Evolutionary conservation across 2,329 filamentous ascomycete species (phyloP), one percentile per base, ranked within the genome.

Genomic region (Xylariaceae sp.): DNA sequence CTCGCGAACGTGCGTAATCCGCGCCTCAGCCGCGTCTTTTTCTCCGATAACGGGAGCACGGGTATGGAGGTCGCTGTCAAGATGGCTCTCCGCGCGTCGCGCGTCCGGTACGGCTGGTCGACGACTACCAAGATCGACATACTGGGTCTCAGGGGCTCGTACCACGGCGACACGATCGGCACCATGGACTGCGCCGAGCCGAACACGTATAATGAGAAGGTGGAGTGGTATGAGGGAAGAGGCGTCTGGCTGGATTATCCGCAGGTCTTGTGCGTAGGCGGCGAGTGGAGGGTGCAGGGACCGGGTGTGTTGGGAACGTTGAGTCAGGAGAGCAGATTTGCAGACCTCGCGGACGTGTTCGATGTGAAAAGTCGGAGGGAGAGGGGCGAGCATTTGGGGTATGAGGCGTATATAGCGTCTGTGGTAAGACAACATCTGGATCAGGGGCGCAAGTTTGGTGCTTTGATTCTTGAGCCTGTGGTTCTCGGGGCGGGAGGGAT

Each of bases 101-200:
- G 76, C 31, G 62, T 73, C 28, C 70, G 83, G 7, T 88, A 88
- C 47, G 74, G 71, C 8, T 87, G 81, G 81, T 66, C 71, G 27
- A 65, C 72, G 0, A 67, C 65, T 11, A 65, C 71, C 2, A 71
- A 78, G 34, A 68, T 89, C 9, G 76, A 76, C 3, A 76, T 92
- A 2, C 58, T 94, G 3, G 87, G 87, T 0, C 65, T 94, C 8
- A 85, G 82, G 55, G 85, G 85, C 0, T 85, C 83, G 49, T 94
- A 94, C 52, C 88, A 94, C 52, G 88, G 87, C 2, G 88, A 94
- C 54, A 94, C 87, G 0, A 88, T 94, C 32, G 87, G 87, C 0
- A 85, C 85, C 0, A 92, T 94, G 88, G 86, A 92, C 58, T 85
- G 80, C 37, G 79, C 84, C 0, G 85, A 92, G 55, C 86, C 87